Base-by-base conservation (phyloP, 352 stramenopile species). In the Thraustochytrium striatum region DNA sequence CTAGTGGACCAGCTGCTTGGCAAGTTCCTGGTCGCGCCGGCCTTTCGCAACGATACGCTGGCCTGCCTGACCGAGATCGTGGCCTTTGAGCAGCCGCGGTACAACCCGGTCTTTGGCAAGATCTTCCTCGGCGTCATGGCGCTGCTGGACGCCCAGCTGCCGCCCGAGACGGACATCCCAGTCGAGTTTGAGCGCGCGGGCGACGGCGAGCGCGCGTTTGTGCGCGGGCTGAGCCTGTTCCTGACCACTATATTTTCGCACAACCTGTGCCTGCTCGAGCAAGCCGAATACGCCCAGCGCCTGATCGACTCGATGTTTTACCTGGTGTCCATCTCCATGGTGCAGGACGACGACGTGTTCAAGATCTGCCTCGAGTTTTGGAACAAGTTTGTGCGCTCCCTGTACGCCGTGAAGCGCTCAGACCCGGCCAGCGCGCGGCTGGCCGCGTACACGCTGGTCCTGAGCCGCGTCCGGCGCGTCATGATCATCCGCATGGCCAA, bases 401-500 rank as follows among this genome's bases (percentile, higher is more conserved):
- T 99, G 72, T 99, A 99, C 86, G 92, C 94, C 55, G 85, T 88
- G 1, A 91, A 97, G 33, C 86, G 95, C 57, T n/a, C n/a, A n/a
- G n/a, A n/a, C n/a, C n/a, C n/a, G n/a, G n/a, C n/a, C n/a, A n/a
- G n/a, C n/a, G n/a, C n/a, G n/a, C 91, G 32, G 13, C 62, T 21
- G 16, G 25, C 16, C 47, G 25, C 90, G 73, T 86, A 93, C 53
- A 83, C 85, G 87, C 86, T 61, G 84, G 88, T 90, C 80, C 84
- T 88, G 59, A 89, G 87, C 70, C 70, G 84, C 21, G 69, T 82
- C n/a, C 92, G 96, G 38, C 89, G 96, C 61, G 93, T 99, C 9
- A 97, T 99, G 91, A 99, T 99, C 83, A 94, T 91, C 32, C 97
- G 95, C 84, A 99, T 99, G 97, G 95, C 97, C 53, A 99, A 99